A percentile compares a stretch with the other conserved stretches of the same genome.
phyloP scores from a whole-genome alignment of 495 filamentous ascomycete genomes.

The Podospora bellae-mahoneyi region DNA sequence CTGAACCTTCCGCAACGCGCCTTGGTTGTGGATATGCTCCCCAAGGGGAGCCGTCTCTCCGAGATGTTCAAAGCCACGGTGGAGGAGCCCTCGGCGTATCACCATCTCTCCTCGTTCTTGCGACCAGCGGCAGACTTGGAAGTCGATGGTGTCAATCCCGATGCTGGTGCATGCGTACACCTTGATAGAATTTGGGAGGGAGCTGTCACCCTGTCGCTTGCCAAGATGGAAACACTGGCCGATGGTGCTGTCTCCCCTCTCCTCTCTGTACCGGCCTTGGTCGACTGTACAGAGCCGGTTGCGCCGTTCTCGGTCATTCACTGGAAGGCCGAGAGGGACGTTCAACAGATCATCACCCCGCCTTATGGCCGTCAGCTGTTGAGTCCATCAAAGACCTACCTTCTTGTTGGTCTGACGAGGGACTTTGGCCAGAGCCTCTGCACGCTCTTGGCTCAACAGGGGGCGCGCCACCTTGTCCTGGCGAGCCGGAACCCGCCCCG shows the following conservation, averaged over 20 bases:
- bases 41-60: conserved; percentile 24
- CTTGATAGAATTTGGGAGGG: conserved; percentile 22
- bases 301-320: conserved; percentile 34
- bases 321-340: conserved; percentile 38
- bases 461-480: conserved; percentile 53
- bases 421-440: conserved; percentile 58
- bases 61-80: conserved; percentile 22
- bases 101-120: conserved; percentile 12
- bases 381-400: conserved; percentile 49
- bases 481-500: conserved; percentile 53
- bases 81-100: conserved; percentile 28
- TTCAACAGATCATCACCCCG: conserved; percentile 22
- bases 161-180: not conserved
- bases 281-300: conserved; percentile 2
- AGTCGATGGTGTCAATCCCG: not conserved
- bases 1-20: conserved; percentile 25
- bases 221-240: conserved; percentile 9
- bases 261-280: conserved; percentile 27
- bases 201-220: conserved; percentile 24
- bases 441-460: conserved; percentile 52
- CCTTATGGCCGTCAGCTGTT: conserved; percentile 27
- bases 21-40: conserved; percentile 34
- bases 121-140: no score
- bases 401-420: conserved; percentile 56
- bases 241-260: not conserved